These are phyloP conservation scores for Venturia oleaginea DNA, from an alignment of 2,329 filamentous ascomycete species.

Conservation along the genomic window DNA sequence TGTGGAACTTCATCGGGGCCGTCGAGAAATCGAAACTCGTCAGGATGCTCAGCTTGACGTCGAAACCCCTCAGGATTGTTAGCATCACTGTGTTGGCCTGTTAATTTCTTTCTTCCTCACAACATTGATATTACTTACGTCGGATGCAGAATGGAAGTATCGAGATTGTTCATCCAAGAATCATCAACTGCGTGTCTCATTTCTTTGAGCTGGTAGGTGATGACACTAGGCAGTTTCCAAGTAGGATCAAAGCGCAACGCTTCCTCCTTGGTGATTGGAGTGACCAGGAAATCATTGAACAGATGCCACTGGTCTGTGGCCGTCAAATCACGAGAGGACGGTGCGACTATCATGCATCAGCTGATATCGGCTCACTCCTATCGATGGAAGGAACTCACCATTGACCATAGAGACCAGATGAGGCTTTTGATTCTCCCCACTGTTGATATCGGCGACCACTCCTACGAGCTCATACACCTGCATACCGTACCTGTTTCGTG, in stretches of 20 bases:
- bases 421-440: constrained; percentile 72
- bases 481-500: constrained; percentile 70
- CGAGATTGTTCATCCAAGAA: constrained; percentile 75
- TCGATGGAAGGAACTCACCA: constrained; percentile 40
- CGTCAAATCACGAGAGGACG: constrained; percentile 52
- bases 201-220: constrained; percentile 76
- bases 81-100: constrained; percentile 20
- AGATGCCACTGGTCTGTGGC: constrained; percentile 76
- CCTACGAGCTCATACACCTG: constrained; percentile 87
- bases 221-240: constrained; percentile 87
- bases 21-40: constrained; percentile 53
- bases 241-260: constrained; percentile 79
- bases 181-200: constrained; percentile 76
- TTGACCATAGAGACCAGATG: constrained; percentile 91
- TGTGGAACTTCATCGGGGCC: constrained; percentile 55
- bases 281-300: constrained; percentile 94
- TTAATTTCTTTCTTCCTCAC: not conserved
- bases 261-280: constrained; percentile 68
- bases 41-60: constrained; percentile 35
- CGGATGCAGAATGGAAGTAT: constrained; percentile 73
- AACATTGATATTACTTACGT: not conserved
- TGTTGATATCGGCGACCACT: constrained; percentile 81
- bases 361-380: not conserved
- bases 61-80: not conserved
- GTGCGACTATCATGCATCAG: constrained; percentile 43